Evolutionary conservation across 2,329 filamentous ascomycete genomes (phyloP), one percentile per base, ranked within the genome.

Genomic region (Aspergillus jensenii): DNA sequence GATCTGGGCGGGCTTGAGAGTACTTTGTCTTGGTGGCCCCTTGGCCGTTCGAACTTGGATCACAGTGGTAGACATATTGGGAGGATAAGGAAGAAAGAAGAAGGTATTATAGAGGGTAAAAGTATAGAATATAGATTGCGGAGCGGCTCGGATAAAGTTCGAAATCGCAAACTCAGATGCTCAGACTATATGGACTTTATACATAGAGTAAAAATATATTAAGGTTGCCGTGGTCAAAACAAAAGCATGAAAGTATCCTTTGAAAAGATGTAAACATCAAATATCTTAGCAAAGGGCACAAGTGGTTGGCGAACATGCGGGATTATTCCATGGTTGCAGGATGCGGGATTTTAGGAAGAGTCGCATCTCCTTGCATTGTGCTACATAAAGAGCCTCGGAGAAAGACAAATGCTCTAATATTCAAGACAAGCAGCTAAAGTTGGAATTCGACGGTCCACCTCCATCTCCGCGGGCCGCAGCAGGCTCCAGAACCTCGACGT

Each of bases 41-140:
- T 59, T 56, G 45, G 62, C 59, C 35, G 66, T 68, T 49, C 62
- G 58, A 27, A 67, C 56, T 51, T 66, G 59, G 15, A 66, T 70
- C 51, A 69, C 59, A 14, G 63, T 71, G 9, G 63, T 70, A 14
- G 67, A 52, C 71, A 73, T 73, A 27, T 11, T 55, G 33, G 31
- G 19, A 27, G 19, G 39, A 15, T 25, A 35, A 21, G n/a, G 19
- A 19, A 25, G 27, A 31, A 40, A 12, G 19, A 37, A 41, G 25
- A 37, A 17, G 14, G 48, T 40, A 31, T 9, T 37, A 12, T 15
- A 37, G 35, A 37, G 35, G 14, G 44, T 45, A 1, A 11, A 21
- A 25, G 21, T 15, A 11, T 17, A 17, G 19, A 12, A 35, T 35
- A 56, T 15, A 51, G 8, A 27, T 14, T 23, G 27, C 27, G 12